Conservation (phyloP, 2,329 filamentous ascomycete species). For the Myriosclerotinia scirpicola region DNA sequence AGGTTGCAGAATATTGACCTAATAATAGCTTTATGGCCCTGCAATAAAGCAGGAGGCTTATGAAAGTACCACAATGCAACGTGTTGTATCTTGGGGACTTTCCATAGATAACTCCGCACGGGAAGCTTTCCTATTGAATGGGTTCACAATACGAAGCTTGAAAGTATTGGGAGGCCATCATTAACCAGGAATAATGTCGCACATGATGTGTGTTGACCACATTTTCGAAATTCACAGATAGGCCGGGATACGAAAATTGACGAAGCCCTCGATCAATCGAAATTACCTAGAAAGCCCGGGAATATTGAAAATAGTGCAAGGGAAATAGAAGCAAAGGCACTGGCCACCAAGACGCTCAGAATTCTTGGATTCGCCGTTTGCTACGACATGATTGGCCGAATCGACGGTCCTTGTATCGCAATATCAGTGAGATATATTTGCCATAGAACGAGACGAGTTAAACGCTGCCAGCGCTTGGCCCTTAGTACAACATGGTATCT, state of each 20-base stretch:
- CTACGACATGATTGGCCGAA: not conserved
- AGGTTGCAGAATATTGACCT: slow-evolving; percentile 12
- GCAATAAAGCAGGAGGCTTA: slow-evolving; percentile 14
- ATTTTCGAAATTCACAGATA: not conserved
- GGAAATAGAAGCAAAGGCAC: not conserved
- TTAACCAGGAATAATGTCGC: slow-evolving; percentile 13
- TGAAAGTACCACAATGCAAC: not conserved
- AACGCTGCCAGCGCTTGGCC: slow-evolving; percentile 1
- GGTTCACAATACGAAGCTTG: not conserved
- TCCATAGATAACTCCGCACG: not conserved
- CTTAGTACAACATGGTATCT: not conserved
- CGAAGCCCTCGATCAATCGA: not conserved
- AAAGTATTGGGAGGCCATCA: slow-evolving; percentile 5
- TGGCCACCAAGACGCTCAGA: not conserved
- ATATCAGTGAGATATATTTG: slow-evolving; percentile 5
- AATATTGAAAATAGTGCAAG: not conserved
- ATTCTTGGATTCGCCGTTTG: not conserved
- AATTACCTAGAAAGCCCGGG: not conserved
- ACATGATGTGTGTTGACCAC: slow-evolving; percentile 4
- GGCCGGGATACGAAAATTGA: slow-evolving; percentile 9
- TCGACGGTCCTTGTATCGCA: not conserved
- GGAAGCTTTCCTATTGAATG: slow-evolving; percentile 14
- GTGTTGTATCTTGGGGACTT: not conserved
- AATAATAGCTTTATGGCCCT: slow-evolving; percentile 18
- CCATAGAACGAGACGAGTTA: not conserved